Base-by-base conservation (phyloP, 2,329 filamentous ascomycete genomes). In the Penicillium sumatraense region DNA sequence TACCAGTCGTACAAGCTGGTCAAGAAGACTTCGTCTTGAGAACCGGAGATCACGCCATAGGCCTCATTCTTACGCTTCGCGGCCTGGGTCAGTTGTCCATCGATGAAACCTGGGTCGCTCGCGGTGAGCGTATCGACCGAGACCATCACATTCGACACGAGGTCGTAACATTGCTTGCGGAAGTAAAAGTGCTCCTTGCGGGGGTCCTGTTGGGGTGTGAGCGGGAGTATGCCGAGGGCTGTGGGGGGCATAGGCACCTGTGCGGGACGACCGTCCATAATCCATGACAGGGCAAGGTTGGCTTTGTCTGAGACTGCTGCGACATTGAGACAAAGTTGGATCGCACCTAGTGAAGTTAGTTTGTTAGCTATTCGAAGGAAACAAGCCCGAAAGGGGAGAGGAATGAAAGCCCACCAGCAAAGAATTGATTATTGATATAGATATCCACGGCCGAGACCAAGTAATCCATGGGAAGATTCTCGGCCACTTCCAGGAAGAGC, bases 1-100 rank as follows among this genome's bases (percentile, higher is more conserved):
- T 99, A 99, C 93, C 95, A 99, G 68, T 97, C 93, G 71, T 97
- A 99, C n/a, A 99, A 82, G 66, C 91, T 91, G 58, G 91, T 96
- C 72, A 98, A 89, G 78, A 99, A 99, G 4, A 97, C 90, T 68
- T 97, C 91, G 63, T 99, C 95, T 13, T 88, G 84, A 0, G 93
- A 96, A 55, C 84, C 85, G 69, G 96, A 91, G 65, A 99, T 92
- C 2, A 97, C 90, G 41, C 88, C 85, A 74, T 98, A 96, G 0
- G 95, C 93, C 76, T 99, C 93, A 47, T 86, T 85, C 61, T 90
- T 85, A 72, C 95, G 91, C 44, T 88, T 93, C 2, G 88, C 86
- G 18, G 90, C 84, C 11, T 91, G 74, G 0, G 91, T 93, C 48
- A 85, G 83, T 62, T 89, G 86, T 16, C 93, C 93, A 66, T 97